phyloP scores from a whole-genome alignment of 2,329 filamentous ascomycete genomes.

The Metarhizium album region DNA sequence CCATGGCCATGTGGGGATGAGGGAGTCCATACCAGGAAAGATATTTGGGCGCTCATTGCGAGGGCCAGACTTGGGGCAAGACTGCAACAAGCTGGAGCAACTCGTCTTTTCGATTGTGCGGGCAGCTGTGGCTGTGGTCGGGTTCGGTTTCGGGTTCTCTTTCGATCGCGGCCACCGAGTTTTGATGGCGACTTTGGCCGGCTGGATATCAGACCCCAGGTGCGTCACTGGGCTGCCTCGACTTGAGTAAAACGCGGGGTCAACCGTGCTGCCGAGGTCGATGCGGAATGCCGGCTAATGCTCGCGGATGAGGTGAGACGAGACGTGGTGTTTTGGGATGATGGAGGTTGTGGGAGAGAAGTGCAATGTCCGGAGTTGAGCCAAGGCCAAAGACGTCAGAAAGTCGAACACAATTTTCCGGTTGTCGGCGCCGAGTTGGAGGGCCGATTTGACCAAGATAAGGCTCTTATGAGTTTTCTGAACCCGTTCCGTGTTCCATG shows the following conservation, averaged over 20 bases:
- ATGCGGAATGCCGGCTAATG: background rate
- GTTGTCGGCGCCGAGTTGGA: background rate
- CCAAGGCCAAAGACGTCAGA: background rate
- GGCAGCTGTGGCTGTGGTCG: background rate
- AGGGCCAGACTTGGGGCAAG: background rate
- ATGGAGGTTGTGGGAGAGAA: background rate
- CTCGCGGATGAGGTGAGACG: background rate
- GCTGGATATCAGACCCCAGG: background rate
- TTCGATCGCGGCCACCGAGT: background rate
- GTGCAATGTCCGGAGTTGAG: background rate
- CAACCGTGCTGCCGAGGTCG: background rate
- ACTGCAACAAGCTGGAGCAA: background rate
- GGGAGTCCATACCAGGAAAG: slow-evolving; percentile 35
- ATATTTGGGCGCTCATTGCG: slow-evolving; percentile 47
- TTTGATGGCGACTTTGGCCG: background rate
- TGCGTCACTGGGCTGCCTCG: background rate
- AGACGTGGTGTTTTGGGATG: background rate
- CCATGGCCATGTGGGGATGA: background rate
- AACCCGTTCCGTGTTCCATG: background rate
- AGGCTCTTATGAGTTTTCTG: background rate
- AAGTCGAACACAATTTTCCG: background rate
- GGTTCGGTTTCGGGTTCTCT: background rate
- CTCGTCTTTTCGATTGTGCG: background rate
- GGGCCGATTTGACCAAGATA: background rate
- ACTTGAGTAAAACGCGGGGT: background rate